These are phyloP conservation scores for Paracoccidioides brasiliensis DNA, from an alignment of 2,329 filamentous ascomycete species.

Conservation along the genomic window DNA sequence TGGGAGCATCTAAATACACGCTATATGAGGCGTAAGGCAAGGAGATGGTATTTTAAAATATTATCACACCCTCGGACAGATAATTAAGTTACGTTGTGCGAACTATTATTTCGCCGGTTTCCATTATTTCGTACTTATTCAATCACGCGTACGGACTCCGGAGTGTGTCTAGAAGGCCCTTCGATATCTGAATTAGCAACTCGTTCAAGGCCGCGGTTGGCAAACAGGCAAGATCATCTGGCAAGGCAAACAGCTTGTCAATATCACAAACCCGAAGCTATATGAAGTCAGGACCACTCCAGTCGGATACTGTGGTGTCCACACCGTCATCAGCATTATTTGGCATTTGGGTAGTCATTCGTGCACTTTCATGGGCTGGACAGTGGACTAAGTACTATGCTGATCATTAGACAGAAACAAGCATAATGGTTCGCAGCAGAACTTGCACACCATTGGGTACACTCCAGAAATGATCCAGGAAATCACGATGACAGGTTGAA, in stretches of 20 bases:
- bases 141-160: background rate
- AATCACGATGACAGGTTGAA: too few relatives aligned
- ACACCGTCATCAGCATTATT: background rate
- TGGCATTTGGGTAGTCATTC: background rate
- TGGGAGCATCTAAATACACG: background rate
- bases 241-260: background rate
- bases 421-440: too few relatives aligned
- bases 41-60: background rate
- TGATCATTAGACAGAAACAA: background rate
- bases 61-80: background rate
- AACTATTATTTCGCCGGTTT: background rate
- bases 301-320: background rate
- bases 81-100: background rate
- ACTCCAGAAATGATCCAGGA: too few relatives aligned
- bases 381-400: too few relatives aligned
- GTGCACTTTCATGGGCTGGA: background rate
- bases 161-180: background rate
- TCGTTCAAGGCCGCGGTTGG: background rate
- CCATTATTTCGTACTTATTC: background rate
- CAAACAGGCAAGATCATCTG: conserved; percentile 1
- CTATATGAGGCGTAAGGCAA: background rate
- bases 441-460: too few relatives aligned
- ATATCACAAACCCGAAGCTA: background rate
- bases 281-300: background rate
- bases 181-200: background rate